Evolutionary conservation across 371 early-diverging fungal species (phyloP), one percentile per base, ranked within the genome.

Genomic region (Mucor mucedo): DNA sequence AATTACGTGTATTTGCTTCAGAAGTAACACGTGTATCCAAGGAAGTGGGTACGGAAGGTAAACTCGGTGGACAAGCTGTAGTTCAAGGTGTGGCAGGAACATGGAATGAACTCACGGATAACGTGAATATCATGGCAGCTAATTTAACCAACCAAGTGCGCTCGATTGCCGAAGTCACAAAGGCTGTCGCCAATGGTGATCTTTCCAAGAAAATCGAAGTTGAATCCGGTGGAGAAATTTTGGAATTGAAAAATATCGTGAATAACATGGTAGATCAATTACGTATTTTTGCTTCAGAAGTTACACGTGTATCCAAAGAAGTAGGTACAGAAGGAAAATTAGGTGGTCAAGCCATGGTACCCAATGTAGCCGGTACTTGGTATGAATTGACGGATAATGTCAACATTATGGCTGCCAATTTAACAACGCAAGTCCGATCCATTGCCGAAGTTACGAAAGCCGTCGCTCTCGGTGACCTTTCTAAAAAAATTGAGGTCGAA

Each of bases 41-140:
- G 48, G 81, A 71, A 55, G 86, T 84, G 13, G 85, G 85, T 1
- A 85, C 86, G 0, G 86, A 87, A 0, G 86, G 87, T 5, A 73
- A 75, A 78, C 52, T 78, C 1, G 78, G 85, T 13, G 75, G 79
- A 0, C 78, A 78, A 56, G 79, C 77, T 11, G 27, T 48, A 0
- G 86, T 86, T 0, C 67, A 77, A 13, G 74, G 68, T 16, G 83
- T 85, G 1, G 84, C 65, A 39, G 88, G 88, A 11, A 85, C 82
- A 0, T 88, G 88, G 88, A 83, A 77, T 52, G 86, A 83, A 29
- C 65, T 88, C 13, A 88, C 88, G 0, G 80, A 83, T 28, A 86
- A 82, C 41, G 84, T 87, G 42, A 87, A 87, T 38, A 74, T 71
- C 32, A 74, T 87, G 87, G 87, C 87, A 0, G 44, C 73, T 52